Conservation (phyloP, 73 alveolate species). For the Strombidium stylifer region DNA sequence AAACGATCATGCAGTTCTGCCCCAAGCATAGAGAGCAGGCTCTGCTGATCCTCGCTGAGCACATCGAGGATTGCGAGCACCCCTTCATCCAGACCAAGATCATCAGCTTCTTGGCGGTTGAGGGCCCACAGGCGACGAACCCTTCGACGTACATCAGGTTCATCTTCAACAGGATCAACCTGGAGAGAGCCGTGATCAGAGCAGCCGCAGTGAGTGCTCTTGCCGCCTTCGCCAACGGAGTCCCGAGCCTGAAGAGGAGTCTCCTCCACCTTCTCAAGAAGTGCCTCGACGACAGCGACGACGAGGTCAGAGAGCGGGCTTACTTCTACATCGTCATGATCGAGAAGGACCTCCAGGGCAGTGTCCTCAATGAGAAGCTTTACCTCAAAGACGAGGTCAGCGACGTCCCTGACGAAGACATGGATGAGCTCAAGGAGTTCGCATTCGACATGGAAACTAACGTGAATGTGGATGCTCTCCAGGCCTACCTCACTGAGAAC, state of each 20-base stretch:
- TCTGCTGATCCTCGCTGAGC: slow-evolving; percentile 86
- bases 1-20: slow-evolving; percentile 71
- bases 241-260: slow-evolving; percentile 64
- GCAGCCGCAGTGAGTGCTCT: slow-evolving; percentile 95
- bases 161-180: slow-evolving; percentile 89
- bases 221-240: slow-evolving; percentile 79
- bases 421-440: slow-evolving; percentile 14
- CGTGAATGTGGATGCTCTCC: slow-evolving; percentile 26
- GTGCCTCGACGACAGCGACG: slow-evolving; percentile 83
- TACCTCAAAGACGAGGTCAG: no score
- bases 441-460: slow-evolving; percentile 1
- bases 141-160: slow-evolving; percentile 90
- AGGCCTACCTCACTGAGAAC: slow-evolving; percentile 2
- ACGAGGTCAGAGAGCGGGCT: slow-evolving; percentile 95
- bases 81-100: slow-evolving; percentile 86
- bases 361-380: no score
- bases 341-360: no score
- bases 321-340: slow-evolving; percentile 58
- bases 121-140: slow-evolving; percentile 78
- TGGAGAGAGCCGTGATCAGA: slow-evolving; percentile 93
- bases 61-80: slow-evolving; percentile 94
- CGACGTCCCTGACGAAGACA: slow-evolving; percentile 4
- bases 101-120: slow-evolving; percentile 86
- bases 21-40: slow-evolving; percentile 69
- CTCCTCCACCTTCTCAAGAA: slow-evolving; percentile 64